Evolutionary conservation across 2,329 filamentous ascomycete species (phyloP), one percentile per base, ranked within the genome.

Genomic region (Colletotrichum acutatum): DNA sequence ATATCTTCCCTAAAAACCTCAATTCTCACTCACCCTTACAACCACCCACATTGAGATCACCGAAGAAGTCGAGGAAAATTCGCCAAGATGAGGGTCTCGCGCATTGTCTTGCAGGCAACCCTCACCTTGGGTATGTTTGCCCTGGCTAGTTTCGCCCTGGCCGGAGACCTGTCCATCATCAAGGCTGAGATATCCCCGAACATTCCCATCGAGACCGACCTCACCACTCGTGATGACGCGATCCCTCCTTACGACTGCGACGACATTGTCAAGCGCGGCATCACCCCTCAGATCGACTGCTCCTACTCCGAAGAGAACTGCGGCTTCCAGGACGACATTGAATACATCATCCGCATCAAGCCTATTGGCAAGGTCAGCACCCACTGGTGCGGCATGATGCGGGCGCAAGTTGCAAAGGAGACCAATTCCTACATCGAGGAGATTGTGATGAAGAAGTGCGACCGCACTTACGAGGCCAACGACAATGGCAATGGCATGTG

Each of bases 221-320:
- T 61, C 16, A 4, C 46, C 22, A 16, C 24, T 2, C 59, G 16
- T 12, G 59, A 28, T 34, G 46, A 34, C 4, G 14, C 19, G 8
- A 14, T 62, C 6, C 28, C 60, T n/a, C 42, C 60, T 6, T 61
- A 70, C 30, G 64, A 70, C 54, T 70, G 67, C 32, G 24, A 58
- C 1, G 61, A 70, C 8, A 70, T 70, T 4, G 22, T 59, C 19
- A 22, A 34, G 30, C 67, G 67, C 14, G 19, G 57, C 16, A 68
- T 71, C 19, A 34, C 58, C 7, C 68, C 68, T 14, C n/a, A 60
- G 46, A 67, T 71, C 26, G 63, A 67, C 57, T 71, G 68, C 56
- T 66, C 60, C 49, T 71, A 67, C 26, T 71, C 68, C 6, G 66
- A 46, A 19, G 68, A 71, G 68, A 61, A 67, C 63, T 71, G 68